Percentiles rank a stretch among this genome's conserved stretches.
phyloP scores from a whole-genome alignment of 805 yeast genomes.

The Myxozyma sirexii region DNA sequence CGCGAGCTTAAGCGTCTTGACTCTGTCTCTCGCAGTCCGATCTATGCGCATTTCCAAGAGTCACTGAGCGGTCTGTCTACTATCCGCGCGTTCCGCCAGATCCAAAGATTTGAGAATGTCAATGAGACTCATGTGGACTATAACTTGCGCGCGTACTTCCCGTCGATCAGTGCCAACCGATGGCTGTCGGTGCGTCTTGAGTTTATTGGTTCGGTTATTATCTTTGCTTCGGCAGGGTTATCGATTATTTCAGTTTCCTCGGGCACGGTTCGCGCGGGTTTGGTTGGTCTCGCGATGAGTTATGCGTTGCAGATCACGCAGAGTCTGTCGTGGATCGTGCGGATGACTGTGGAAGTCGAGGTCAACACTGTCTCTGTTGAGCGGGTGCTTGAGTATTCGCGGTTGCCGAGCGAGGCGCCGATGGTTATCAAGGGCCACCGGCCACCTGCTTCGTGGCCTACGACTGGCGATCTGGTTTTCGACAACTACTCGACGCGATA shows the following conservation, averaged over 20 bases:
- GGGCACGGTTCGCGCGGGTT: constrained; percentile 81
- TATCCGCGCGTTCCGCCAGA: constrained; percentile 74
- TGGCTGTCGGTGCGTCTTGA: constrained; percentile 97
- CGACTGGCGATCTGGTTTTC: constrained; percentile 65
- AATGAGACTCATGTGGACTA: constrained; percentile 66
- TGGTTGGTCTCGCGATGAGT: constrained; percentile 90
- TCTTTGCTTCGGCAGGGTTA: constrained; percentile 81
- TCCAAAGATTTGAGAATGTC: constrained; percentile 59
- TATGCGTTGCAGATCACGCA: constrained; percentile 93
- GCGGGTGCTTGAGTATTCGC: constrained; percentile 85
- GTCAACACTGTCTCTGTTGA: constrained; percentile 97
- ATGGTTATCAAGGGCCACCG: constrained; percentile 61
- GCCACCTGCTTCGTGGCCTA: constrained; percentile 77
- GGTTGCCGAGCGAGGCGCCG: constrained; percentile 84
- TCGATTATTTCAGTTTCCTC: constrained; percentile 68
- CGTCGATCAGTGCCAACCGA: constrained; percentile 88
- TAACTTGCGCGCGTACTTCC: constrained; percentile 90
- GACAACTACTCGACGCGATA: constrained; percentile 80
- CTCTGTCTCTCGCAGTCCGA: constrained; percentile 71
- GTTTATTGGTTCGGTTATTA: constrained; percentile 84
- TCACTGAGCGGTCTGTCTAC: constrained; percentile 76
- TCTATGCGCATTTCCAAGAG: constrained; percentile 81
- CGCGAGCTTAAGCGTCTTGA: constrained; percentile 78
- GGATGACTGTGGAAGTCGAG: constrained; percentile 98
- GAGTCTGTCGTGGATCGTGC: constrained; percentile 93